These are phyloP conservation scores for Polytrichum commune DNA, from an alignment of 225 moss, liverwort and hornwort species.

Conservation along the genomic window DNA sequence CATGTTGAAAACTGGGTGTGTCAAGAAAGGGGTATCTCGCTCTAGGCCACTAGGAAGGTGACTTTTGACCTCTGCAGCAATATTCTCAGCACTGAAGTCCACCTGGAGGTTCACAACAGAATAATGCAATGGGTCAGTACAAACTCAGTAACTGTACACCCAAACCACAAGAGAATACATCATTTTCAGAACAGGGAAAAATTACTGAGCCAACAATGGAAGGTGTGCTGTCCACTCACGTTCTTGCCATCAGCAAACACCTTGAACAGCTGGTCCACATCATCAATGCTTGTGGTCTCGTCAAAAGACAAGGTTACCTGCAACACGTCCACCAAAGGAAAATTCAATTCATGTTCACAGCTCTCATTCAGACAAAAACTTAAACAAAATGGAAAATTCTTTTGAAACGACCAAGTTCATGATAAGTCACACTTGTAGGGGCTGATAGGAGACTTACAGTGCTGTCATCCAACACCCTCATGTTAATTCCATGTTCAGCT, in stretches of 20 bases:
- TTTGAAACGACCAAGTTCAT: too few species aligned
- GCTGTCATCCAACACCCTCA: conserved; percentile 62
- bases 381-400: too few species aligned
- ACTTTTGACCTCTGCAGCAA: conserved; percentile 61
- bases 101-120: conserved; percentile 36
- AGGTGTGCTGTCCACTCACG: conserved; percentile 40
- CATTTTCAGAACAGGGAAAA: too few species aligned
- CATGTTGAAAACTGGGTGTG: conserved; percentile 89
- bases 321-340: not conserved
- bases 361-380: too few species aligned
- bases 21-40: conserved; percentile 71
- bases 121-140: not conserved
- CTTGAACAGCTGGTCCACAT: conserved; percentile 73
- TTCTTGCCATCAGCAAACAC: conserved; percentile 81
- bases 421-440: too few species aligned
- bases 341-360: too few species aligned
- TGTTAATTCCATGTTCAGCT: conserved; percentile 61
- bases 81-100: conserved; percentile 74
- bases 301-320: conserved; percentile 89
- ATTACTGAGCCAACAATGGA: too few species aligned
- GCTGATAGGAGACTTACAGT: conserved; percentile 42
- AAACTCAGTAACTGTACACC: not conserved
- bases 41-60: conserved; percentile 54
- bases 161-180: too few species aligned
- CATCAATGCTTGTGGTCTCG: conserved; percentile 74